phyloP scores from a whole-genome alignment of 2,329 filamentous ascomycete genomes.

The Polychaeton citri region DNA sequence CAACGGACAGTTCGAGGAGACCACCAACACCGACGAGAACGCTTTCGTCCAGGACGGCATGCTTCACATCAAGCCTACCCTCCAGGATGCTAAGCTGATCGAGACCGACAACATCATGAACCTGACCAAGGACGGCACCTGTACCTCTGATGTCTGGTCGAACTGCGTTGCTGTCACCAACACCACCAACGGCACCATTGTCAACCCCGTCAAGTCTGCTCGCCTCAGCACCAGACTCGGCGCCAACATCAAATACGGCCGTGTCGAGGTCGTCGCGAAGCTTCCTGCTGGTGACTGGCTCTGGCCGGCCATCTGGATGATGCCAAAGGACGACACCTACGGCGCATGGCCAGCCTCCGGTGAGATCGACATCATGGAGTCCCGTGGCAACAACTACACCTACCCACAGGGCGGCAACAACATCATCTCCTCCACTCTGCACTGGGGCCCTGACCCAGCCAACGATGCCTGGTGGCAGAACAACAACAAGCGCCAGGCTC shows the following conservation, averaged over 20 bases:
- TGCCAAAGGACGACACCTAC: slow-evolving; percentile 60
- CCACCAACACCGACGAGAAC: slow-evolving; percentile 59
- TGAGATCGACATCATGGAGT: slow-evolving; percentile 73
- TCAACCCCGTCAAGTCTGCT: slow-evolving; percentile 65
- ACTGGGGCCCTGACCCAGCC: slow-evolving; percentile 62
- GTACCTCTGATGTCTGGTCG: slow-evolving; percentile 46
- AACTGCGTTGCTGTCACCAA: slow-evolving; percentile 63
- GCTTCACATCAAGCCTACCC: slow-evolving; percentile 63
- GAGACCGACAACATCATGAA: slow-evolving; percentile 55
- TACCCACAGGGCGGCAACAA: slow-evolving; percentile 70
- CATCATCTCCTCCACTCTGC: slow-evolving; percentile 63
- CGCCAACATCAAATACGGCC: slow-evolving; percentile 63
- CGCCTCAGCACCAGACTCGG: slow-evolving; percentile 63
- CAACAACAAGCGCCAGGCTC: slow-evolving; percentile 60
- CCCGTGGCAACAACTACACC: slow-evolving; percentile 68
- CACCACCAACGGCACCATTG: slow-evolving; percentile 60
- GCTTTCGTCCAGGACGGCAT: slow-evolving; percentile 56
- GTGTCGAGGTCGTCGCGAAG: slow-evolving; percentile 66
- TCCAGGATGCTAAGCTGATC: slow-evolving; percentile 56
- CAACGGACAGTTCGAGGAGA: slow-evolving; percentile 71
- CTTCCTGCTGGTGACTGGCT: slow-evolving; percentile 72
- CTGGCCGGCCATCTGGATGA: slow-evolving; percentile 88
- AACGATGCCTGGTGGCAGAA: slow-evolving; percentile 76
- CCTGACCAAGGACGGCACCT: slow-evolving; percentile 51
- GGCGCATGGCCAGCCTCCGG: slow-evolving; percentile 67